These are phyloP conservation scores for Trichoderma sp. DNA, from an alignment of 2,329 filamentous ascomycete genomes.

Conservation along the genomic window DNA sequence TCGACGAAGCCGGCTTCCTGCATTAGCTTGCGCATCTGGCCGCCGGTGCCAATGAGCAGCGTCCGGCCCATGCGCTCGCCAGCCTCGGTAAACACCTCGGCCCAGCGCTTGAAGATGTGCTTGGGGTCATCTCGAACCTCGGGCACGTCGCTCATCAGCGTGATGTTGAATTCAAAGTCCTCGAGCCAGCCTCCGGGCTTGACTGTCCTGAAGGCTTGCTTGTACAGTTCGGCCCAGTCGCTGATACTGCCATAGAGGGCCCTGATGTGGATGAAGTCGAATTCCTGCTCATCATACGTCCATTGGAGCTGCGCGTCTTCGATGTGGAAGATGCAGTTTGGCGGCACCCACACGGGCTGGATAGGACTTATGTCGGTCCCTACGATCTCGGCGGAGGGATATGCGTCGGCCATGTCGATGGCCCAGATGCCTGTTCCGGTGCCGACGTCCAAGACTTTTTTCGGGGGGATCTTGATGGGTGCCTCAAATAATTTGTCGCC, in stretches of 20 bases:
- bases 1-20: slow-evolving; percentile 26
- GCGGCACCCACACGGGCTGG: slow-evolving; percentile 48
- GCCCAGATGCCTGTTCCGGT: slow-evolving; percentile 49
- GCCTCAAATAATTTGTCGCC: slow-evolving; percentile 36
- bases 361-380: slow-evolving; percentile 44
- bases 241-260: slow-evolving; percentile 12
- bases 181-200: slow-evolving; percentile 15
- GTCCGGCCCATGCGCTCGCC: slow-evolving; percentile 27
- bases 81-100: slow-evolving; percentile 26
- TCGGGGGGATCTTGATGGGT: slow-evolving; percentile 36
- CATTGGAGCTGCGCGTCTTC: slow-evolving; percentile 59
- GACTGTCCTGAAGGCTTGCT: background rate
- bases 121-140: slow-evolving; percentile 25
- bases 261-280: slow-evolving; percentile 24
- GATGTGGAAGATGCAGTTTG: slow-evolving; percentile 56
- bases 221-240: slow-evolving; percentile 13
- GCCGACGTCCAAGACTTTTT: slow-evolving; percentile 43
- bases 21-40: slow-evolving; percentile 25
- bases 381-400: slow-evolving; percentile 35
- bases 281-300: slow-evolving; percentile 30
- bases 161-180: slow-evolving; percentile 25
- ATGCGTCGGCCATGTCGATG: slow-evolving; percentile 40
- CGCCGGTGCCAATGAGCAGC: slow-evolving; percentile 23
- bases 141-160: slow-evolving; percentile 23
- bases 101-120: slow-evolving; percentile 30